Evolutionary conservation across 78 protist species (phyloP).

Genomic region (Emiliania huxleyi): DNA sequence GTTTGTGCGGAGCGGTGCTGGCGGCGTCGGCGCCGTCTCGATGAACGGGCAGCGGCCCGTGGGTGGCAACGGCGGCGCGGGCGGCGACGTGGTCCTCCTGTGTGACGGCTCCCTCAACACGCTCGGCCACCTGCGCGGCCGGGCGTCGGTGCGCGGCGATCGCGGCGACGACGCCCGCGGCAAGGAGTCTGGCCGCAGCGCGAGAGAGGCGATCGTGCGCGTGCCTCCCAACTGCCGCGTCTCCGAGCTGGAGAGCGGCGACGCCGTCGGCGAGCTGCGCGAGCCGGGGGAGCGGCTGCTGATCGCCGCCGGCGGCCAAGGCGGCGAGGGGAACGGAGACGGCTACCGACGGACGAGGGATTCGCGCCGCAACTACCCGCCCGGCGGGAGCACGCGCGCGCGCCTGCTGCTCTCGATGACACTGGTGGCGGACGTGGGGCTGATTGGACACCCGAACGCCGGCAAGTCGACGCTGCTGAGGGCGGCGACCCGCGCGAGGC

Average conservation of each 20-base stretch:
- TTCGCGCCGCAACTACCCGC: not conserved
- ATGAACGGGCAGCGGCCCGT: not conserved
- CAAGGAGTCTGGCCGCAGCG: not conserved
- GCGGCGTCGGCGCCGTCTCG: not conserved
- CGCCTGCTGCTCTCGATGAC: not conserved
- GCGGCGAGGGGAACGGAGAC: slow-evolving; percentile 4
- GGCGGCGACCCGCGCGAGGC: slow-evolving; percentile 33
- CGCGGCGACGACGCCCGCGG: not conserved
- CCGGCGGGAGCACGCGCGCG: not conserved
- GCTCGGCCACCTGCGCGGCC: not conserved
- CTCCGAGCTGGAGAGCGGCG: not conserved
- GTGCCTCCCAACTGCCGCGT: not conserved
- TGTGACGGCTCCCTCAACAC: not conserved
- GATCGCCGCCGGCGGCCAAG: not conserved
- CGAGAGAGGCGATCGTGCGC: not conserved
- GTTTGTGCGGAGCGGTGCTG: not conserved
- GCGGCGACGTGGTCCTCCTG: not conserved
- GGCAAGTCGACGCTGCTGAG: slow-evolving; percentile 56
- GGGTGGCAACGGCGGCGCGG: not conserved
- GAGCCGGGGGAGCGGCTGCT: not conserved
- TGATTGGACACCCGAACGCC: slow-evolving; percentile 72
- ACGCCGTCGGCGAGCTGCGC: not conserved
- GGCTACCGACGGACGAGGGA: not conserved
- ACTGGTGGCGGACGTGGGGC: slow-evolving; percentile 38
- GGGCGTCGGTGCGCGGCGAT: not conserved